Evolutionary conservation across 2,329 filamentous ascomycete genomes (phyloP).

Genomic region (Colletotrichum sp.): DNA sequence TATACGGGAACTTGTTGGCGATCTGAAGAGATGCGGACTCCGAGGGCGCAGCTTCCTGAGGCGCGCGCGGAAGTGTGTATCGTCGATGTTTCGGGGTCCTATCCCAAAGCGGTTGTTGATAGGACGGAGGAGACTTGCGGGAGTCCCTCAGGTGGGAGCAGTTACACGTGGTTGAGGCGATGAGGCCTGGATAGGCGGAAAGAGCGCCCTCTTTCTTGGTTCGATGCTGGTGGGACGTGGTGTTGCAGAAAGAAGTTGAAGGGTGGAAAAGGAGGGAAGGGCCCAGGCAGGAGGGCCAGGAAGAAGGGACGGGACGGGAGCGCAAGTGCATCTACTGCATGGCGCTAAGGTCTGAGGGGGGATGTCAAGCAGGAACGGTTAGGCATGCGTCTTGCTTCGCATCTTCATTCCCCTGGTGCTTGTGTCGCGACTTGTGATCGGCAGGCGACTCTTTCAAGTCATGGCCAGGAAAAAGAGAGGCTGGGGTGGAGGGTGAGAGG

Average conservation of each 20-base stretch:
- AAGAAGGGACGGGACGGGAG: conserved; percentile 21
- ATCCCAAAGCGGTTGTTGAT: neutral
- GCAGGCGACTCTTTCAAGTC: conserved; percentile 17
- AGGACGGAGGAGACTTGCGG: neutral
- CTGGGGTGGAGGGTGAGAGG: neutral
- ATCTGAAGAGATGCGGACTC: neutral
- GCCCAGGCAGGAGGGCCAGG: conserved; percentile 7
- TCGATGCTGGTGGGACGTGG: neutral
- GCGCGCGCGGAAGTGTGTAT: neutral
- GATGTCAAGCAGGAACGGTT: conserved; percentile 19
- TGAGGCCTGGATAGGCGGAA: conserved; percentile 12
- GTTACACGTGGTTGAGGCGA: conserved; percentile 18
- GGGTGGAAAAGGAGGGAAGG: conserved; percentile 6
- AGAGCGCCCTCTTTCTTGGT: conserved; percentile 17
- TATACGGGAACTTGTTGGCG: neutral
- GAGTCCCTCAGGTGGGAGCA: neutral
- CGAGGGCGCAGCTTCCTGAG: conserved; percentile 1
- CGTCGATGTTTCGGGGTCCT: conserved; percentile 7
- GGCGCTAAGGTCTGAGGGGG: conserved; percentile 18
- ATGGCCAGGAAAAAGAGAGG: neutral
- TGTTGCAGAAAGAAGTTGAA: conserved; percentile 14
- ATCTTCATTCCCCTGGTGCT: conserved; percentile 17
- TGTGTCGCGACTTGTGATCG: conserved; percentile 18
- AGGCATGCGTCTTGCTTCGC: conserved; percentile 19
- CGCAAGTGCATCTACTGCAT: conserved; percentile 23